phyloP scores from a whole-genome alignment of 208 protist species.

The Leishmania aethiopica region DNA sequence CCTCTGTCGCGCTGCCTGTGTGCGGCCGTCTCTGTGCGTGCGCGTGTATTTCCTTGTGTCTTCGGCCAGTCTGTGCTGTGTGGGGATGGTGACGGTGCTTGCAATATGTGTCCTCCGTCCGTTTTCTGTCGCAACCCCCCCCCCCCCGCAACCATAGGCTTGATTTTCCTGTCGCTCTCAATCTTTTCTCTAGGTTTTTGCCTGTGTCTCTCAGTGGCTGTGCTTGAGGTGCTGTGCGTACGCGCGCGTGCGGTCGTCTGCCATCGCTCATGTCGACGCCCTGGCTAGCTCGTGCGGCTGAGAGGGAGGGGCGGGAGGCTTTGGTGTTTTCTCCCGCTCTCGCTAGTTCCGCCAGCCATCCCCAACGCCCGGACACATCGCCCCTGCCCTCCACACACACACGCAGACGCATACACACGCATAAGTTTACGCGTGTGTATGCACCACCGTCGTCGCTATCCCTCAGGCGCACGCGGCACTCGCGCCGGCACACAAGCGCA shows the following conservation, averaged over 20 bases:
- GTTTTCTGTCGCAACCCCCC: no score
- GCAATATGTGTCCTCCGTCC: slow-evolving; percentile 4
- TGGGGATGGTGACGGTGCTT: neutral
- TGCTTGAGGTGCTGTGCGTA: no score
- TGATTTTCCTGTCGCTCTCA: neutral
- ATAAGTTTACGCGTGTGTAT: no score
- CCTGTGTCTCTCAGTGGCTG: no score
- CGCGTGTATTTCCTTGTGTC: neutral
- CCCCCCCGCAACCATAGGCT: neutral
- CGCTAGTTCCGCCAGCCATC: neutral
- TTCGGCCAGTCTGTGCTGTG: no score
- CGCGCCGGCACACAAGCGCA: neutral
- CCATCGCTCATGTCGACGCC: neutral
- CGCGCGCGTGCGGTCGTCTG: no score
- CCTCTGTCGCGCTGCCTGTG: neutral
- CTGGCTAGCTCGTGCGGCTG: neutral
- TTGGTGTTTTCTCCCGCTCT: no score
- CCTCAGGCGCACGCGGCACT: no score
- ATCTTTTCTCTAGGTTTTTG: no score
- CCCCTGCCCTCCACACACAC: neutral
- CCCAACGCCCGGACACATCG: neutral
- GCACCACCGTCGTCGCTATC: no score
- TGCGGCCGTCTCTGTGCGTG: neutral
- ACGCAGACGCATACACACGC: neutral
- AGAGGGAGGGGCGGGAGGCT: neutral